Base-by-base conservation (phyloP, 2,329 filamentous ascomycete species). In the Orbilia oligospora region DNA sequence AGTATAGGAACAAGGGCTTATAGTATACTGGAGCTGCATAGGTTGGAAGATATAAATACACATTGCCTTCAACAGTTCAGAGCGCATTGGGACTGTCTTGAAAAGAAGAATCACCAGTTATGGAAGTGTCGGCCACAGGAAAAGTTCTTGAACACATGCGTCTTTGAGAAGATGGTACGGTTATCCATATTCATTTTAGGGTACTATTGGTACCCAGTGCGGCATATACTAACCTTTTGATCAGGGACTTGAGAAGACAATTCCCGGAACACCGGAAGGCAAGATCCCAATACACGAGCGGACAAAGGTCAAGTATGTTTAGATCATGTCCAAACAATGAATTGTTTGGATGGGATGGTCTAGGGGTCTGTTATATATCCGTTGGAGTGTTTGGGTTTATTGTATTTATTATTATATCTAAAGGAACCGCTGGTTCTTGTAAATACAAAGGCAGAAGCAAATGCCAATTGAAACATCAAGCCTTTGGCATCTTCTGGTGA, bases 51-150 rank as follows among this genome's bases (percentile, higher is more conserved):
- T 85, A 91, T 99, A 87, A 98, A 97, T 88, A 95, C 93, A 85
- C 90, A 93, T 87, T 99, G 96, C 86, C 87, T 99, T 71, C 88
- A 91, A 80, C 89, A 97, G 86, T 99, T 99, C 88, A 91, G 93
- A 82, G 89, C 90, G 83, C 96, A 99, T 87, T 99, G 94, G 94
- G 88, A 93, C 83, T 99, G 96, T 84, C 89, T 99, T 75, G 96
- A 99, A 84, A 91, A 97, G 87, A 94, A 97, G 87, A 99, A 99
- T 88, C 96, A 99, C 84, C 93, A 97, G 86, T 87, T 98, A 77
- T 99, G 93, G 92, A 93, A 98, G 84, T 99, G 96, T 87, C 90
- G 96, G 83, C 91, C 90, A 83, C 88, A 89, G 80, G 96, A 99
- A 88, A 91, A 93, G 89, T 91, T 91, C 84, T 87, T 99, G 83